phyloP scores from a whole-genome alignment of 441 rosid species.

The Mallotus repandus region DNA sequence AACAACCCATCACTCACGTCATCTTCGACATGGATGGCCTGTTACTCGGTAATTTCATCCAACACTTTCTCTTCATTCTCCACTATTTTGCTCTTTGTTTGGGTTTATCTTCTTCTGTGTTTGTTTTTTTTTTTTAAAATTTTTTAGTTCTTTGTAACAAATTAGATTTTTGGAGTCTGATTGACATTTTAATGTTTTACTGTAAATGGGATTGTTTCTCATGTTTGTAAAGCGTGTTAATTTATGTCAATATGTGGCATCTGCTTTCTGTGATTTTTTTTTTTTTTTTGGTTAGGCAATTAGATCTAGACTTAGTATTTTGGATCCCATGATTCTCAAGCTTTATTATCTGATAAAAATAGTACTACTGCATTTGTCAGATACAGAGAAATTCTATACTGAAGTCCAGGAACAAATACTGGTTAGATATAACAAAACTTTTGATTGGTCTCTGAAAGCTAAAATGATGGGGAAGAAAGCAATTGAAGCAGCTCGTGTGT shows the following conservation, averaged over 20 bases:
- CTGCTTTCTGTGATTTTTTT: too few species aligned
- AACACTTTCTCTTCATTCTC: conserved; percentile 1
- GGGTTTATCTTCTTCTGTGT: too few species aligned
- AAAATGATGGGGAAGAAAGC: conserved; percentile 98
- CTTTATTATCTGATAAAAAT: not conserved
- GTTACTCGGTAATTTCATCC: conserved; percentile 57
- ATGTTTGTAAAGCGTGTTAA: not conserved
- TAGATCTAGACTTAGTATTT: not conserved
- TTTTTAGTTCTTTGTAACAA: too few species aligned
- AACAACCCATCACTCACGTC: conserved; percentile 67
- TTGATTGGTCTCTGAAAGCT: conserved; percentile 92
- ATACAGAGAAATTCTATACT: conserved; percentile 90
- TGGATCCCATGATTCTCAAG: too few species aligned
- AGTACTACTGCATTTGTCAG: conserved; percentile 35
- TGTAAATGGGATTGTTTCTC: not conserved
- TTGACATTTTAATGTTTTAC: not conserved
- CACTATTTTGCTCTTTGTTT: not conserved
- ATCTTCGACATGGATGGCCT: conserved; percentile 98
- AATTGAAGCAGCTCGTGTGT: conserved; percentile 74
- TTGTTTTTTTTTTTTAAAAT: not conserved
- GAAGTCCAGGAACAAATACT: conserved; percentile 85
- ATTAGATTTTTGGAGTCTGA: not conserved
- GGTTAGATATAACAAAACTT: conserved; percentile 75
- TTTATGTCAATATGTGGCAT: too few species aligned
- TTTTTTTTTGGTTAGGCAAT: not conserved